phyloP scores from a whole-genome alignment of 2,329 filamentous ascomycete species.

The Drechmeria coniospora region DNA sequence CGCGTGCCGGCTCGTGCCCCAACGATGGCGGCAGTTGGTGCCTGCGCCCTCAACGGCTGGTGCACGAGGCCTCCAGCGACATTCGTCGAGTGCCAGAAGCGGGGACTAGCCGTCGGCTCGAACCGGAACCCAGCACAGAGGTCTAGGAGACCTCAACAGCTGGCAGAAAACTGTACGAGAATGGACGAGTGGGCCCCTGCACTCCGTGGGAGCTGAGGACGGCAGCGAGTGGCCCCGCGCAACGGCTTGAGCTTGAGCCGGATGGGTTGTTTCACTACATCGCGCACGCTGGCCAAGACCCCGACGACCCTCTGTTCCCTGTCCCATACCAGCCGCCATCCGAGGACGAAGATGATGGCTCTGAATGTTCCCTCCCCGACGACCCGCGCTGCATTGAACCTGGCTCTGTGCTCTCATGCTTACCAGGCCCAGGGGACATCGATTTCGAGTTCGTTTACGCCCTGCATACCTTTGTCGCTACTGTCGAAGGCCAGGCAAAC shows the following conservation, averaged over 20 bases:
- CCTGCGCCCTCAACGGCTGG: background rate
- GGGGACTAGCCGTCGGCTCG: too few species aligned
- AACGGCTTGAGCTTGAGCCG: too few species aligned
- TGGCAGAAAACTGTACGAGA: too few species aligned
- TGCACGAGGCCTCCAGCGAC: too few species aligned
- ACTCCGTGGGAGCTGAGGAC: too few species aligned
- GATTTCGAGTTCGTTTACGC: constrained; percentile 99
- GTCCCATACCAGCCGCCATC: constrained; percentile 29
- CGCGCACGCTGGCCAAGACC: constrained; percentile 6
- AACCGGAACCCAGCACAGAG: too few species aligned
- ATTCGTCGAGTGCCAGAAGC: too few species aligned
- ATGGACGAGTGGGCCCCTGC: too few species aligned
- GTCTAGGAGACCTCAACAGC: too few species aligned
- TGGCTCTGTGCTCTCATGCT: constrained; percentile 67
- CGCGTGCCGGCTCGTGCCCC: constrained; percentile 21
- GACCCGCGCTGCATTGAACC: constrained; percentile 52
- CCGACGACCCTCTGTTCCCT: constrained; percentile 18
- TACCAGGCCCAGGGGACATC: constrained; percentile 92
- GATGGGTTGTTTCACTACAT: background rate
- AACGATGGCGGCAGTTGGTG: constrained; percentile 12
- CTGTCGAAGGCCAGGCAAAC: constrained; percentile 95
- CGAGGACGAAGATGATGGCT: constrained; percentile 47
- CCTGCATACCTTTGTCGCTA: constrained; percentile 91
- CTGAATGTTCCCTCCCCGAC: constrained; percentile 37
- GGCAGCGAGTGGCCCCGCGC: too few species aligned